These are phyloP conservation scores for Raphanus hybrid DNA, from an alignment of 441 rosid species.

Conservation along the genomic window DNA sequence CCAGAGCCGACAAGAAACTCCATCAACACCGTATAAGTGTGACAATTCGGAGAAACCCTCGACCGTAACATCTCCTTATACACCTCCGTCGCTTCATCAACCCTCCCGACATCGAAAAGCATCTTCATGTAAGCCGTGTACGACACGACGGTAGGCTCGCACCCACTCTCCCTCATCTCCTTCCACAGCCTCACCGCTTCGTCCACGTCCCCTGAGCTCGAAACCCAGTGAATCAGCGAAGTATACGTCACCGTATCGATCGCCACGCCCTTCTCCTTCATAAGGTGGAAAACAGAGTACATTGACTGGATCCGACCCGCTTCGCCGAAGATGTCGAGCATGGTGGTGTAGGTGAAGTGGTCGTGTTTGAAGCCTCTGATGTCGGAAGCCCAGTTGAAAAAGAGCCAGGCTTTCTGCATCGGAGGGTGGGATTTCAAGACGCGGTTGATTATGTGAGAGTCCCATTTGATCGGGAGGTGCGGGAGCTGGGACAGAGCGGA, in stretches of 20 bases:
- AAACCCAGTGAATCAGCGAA: slow-evolving; percentile 81
- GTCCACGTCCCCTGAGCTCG: slow-evolving; percentile 65
- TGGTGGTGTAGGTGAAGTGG: slow-evolving; percentile 87
- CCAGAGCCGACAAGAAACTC: slow-evolving; percentile 62
- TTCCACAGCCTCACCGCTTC: slow-evolving; percentile 67
- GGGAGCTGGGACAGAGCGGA: slow-evolving; percentile 61
- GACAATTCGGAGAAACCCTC: slow-evolving; percentile 68
- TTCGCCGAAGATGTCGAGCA: slow-evolving; percentile 93
- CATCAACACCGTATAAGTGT: slow-evolving; percentile 79
- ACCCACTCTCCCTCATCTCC: slow-evolving; percentile 61
- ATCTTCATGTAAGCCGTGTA: slow-evolving; percentile 87
- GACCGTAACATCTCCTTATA: slow-evolving; percentile 74
- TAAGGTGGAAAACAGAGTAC: slow-evolving; percentile 60
- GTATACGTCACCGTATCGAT: slow-evolving; percentile 80
- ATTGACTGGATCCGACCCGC: slow-evolving; percentile 77
- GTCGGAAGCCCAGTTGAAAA: slow-evolving; percentile 75
- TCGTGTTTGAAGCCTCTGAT: slow-evolving; percentile 76
- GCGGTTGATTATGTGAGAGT: slow-evolving; percentile 77
- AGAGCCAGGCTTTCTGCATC: slow-evolving; percentile 90
- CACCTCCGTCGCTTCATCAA: slow-evolving; percentile 65
- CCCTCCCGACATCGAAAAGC: slow-evolving; percentile 60
- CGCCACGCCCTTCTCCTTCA: slow-evolving; percentile 68
- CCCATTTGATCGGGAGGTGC: slow-evolving; percentile 63
- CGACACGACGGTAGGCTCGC: slow-evolving; percentile 69
- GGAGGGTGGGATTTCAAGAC: slow-evolving; percentile 89